These are phyloP conservation scores for Trichoderma oligosporum DNA, from an alignment of 2,329 filamentous ascomycete genomes.

Conservation along the genomic window DNA sequence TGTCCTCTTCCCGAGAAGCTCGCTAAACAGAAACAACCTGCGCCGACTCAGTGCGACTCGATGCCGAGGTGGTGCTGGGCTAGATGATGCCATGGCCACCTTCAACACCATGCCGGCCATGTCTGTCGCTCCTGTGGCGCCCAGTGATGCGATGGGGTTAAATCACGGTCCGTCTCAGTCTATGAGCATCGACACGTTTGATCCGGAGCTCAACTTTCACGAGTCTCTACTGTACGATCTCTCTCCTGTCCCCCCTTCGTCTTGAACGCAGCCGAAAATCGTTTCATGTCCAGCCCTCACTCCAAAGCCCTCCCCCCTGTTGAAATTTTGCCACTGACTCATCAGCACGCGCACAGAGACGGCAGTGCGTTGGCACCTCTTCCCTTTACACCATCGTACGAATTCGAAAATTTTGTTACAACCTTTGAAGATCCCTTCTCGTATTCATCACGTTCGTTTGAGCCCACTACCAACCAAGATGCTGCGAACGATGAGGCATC, in stretches of 20 bases:
- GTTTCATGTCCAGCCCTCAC: not conserved
- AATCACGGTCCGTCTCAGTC: conserved; percentile 37
- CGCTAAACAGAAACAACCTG: not conserved
- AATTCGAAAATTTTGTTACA: conserved; percentile 56
- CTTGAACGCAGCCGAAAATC: not conserved
- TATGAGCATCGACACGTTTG: conserved; percentile 50
- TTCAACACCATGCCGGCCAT: conserved; percentile 56
- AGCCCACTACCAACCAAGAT: conserved; percentile 42
- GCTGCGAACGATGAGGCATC: conserved; percentile 46
- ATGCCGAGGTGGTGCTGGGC: conserved; percentile 32
- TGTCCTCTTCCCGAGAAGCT: not conserved
- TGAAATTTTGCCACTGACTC: conserved; percentile 17
- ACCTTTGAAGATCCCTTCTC: conserved; percentile 65
- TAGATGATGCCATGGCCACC: conserved; percentile 53
- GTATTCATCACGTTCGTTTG: conserved; percentile 50
- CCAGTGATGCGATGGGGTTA: conserved; percentile 46
- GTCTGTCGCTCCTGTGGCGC: conserved; percentile 37
- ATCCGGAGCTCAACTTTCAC: conserved; percentile 52
- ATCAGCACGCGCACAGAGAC: conserved; percentile 28
- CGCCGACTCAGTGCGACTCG: conserved; percentile 19
- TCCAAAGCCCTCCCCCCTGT: not conserved
- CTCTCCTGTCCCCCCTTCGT: conserved; percentile 19
- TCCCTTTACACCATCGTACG: conserved; percentile 58
- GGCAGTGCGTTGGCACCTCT: conserved; percentile 34
- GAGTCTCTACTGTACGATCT: conserved; percentile 52